These are phyloP conservation scores for Chlorella vulgaris DNA, from an alignment of 139 green algal genomes.

Conservation along the genomic window DNA sequence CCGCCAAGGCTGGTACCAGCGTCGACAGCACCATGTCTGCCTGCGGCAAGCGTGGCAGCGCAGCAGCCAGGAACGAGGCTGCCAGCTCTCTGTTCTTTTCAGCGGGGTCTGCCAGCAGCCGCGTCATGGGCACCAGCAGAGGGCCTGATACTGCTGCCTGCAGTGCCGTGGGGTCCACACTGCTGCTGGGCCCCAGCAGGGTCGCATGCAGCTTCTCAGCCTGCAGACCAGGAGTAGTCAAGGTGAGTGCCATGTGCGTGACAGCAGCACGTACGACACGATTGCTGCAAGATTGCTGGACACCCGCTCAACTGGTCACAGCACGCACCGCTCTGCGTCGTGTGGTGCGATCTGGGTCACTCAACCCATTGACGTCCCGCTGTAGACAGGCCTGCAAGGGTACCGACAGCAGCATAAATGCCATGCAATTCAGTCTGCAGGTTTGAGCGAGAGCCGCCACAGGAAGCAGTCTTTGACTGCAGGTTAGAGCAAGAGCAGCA, in stretches of 20 bases:
- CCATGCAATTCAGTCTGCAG: too few relatives aligned
- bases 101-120: slow-evolving; percentile 60
- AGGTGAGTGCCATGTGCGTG: background rate
- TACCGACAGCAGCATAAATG: background rate
- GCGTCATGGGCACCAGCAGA: slow-evolving; percentile 60
- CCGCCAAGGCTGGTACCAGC: slow-evolving; percentile 60
- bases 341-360: slow-evolving; percentile 66
- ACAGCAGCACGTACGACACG: background rate
- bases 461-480: too few relatives aligned
- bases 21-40: slow-evolving; percentile 51
- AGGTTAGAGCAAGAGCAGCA: too few relatives aligned
- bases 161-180: background rate
- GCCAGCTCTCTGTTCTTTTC: slow-evolving; percentile 60
- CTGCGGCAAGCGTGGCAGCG: slow-evolving; percentile 30
- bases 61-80: slow-evolving; percentile 49
- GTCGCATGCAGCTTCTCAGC: background rate
- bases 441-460: too few relatives aligned
- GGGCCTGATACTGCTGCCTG: slow-evolving; percentile 56
- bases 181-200: background rate
- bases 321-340: slow-evolving; percentile 47
- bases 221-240: background rate
- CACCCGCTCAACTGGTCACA: background rate
- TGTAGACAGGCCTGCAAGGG: slow-evolving; percentile 49
- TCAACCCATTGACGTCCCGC: slow-evolving; percentile 78
- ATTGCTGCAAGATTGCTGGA: too few relatives aligned